A percentile compares a stretch with the other conserved stretches of the same genome.
Conservation (phyloP, 2,329 filamentous ascomycete species). For the Zalaria sp. region DNA sequence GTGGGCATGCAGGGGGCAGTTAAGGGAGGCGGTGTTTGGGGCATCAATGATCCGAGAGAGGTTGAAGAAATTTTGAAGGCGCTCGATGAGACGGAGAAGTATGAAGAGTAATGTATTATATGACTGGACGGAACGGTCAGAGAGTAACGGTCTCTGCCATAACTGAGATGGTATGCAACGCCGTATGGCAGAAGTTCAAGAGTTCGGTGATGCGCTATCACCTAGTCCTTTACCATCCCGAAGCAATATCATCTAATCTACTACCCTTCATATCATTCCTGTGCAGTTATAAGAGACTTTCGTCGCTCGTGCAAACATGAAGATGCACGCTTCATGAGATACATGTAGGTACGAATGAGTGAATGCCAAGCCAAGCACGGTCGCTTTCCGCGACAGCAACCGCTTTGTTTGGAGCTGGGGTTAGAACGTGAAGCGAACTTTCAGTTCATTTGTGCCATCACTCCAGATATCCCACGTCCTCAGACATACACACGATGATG, state of each 20-base stretch:
- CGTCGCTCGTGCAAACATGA: too few species aligned
- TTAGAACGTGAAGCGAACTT: background rate
- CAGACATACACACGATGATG: constrained; percentile 2
- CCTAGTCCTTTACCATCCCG: too few species aligned
- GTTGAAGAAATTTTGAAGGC: constrained; percentile 31
- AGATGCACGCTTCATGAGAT: too few species aligned
- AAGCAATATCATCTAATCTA: too few species aligned
- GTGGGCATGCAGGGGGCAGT: constrained; percentile 75
- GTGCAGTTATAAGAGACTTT: too few species aligned
- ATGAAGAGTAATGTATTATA: constrained; percentile 18
- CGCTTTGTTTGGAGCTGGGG: background rate
- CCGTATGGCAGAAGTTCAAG: too few species aligned
- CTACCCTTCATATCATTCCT: too few species aligned
- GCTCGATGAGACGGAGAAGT: constrained; percentile 30
- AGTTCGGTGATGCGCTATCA: too few species aligned
- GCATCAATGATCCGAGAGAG: constrained; percentile 61
- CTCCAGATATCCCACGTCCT: background rate
- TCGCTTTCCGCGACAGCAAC: background rate
- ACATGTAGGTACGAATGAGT: background rate
- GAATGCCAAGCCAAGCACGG: background rate
- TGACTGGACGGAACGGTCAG: too few species aligned
- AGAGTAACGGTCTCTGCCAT: too few species aligned
- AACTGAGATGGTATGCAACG: too few species aligned
- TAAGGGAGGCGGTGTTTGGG: constrained; percentile 88
- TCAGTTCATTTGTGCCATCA: background rate